Evolutionary conservation across 2,329 filamentous ascomycete genomes (phyloP).

Genomic region (Alternaria gaisen): DNA sequence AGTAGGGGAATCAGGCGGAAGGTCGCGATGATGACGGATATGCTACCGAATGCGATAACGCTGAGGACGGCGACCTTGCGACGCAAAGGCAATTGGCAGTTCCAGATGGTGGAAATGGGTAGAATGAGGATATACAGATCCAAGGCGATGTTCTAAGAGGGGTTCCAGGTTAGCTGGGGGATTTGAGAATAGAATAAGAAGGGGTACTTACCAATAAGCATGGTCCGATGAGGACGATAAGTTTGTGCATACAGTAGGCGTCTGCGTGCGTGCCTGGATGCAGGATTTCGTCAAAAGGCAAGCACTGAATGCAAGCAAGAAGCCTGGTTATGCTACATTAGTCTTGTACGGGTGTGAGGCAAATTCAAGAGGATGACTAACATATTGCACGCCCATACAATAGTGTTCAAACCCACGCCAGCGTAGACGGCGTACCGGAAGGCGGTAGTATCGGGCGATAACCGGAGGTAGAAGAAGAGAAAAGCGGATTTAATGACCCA

Average conservation of each 20-base stretch:
- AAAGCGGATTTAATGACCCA: constrained; percentile 47
- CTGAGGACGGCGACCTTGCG: constrained; percentile 32
- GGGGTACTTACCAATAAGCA: constrained; percentile 25
- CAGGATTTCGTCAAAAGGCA: constrained; percentile 41
- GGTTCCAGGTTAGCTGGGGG: not conserved
- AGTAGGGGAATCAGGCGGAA: constrained; percentile 32
- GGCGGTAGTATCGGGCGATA: constrained; percentile 27
- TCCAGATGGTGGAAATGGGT: constrained; percentile 28
- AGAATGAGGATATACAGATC: constrained; percentile 36
- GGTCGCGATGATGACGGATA: constrained; percentile 33
- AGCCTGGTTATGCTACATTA: constrained; percentile 15
- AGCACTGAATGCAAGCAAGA: constrained; percentile 44
- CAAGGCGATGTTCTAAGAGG: constrained; percentile 25
- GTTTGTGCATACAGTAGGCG: constrained; percentile 36
- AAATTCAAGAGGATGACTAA: constrained; percentile 8
- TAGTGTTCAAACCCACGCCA: constrained; percentile 37
- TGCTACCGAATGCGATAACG: constrained; percentile 42
- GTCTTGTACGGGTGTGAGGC: not conserved
- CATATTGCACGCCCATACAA: constrained; percentile 39
- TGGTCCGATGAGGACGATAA: constrained; percentile 40
- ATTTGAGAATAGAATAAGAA: too few species aligned
- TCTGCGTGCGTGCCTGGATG: constrained; percentile 35
- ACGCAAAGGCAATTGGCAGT: constrained; percentile 29
- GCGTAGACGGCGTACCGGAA: constrained; percentile 37
- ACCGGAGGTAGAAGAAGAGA: constrained; percentile 47